Percentiles rank a stretch among this genome's conserved stretches.
These are phyloP conservation scores for Nicotiana noctiflora DNA, from an alignment of 257 asterid species.

Conservation along the genomic window DNA sequence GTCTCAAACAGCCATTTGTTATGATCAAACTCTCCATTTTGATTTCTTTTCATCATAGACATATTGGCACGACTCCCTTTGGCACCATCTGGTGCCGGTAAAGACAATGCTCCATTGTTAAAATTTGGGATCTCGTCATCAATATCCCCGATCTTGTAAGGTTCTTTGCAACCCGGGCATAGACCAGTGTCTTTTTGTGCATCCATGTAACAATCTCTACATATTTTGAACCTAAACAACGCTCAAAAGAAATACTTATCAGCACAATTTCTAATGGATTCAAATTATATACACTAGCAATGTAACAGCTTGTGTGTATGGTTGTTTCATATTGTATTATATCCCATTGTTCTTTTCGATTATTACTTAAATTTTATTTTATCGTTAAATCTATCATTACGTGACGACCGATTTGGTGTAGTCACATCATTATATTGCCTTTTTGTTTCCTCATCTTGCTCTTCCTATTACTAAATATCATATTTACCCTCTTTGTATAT, in stretches of 20 bases:
- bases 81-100: constrained; percentile 50
- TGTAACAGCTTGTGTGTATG: neutral
- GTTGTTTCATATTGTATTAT: no score
- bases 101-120: constrained; percentile 44
- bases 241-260: no score
- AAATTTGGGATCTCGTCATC: constrained; percentile 58
- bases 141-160: constrained; percentile 50
- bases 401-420: no score
- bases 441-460: neutral
- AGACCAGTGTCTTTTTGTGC: constrained; percentile 63
- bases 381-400: no score
- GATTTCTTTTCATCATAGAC: constrained; percentile 78
- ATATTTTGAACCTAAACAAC: constrained; percentile 59
- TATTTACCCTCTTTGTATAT: no score
- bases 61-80: constrained; percentile 32
- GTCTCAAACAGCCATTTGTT: constrained; percentile 81
- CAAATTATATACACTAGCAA: neutral
- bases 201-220: constrained; percentile 87
- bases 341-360: no score
- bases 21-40: constrained; percentile 79
- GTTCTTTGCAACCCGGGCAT: constrained; percentile 87
- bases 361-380: no score
- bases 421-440: no score
- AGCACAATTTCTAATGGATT: neutral
- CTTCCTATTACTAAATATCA: no score